Percentiles rank a stretch among this genome's conserved stretches.
phyloP scores from a whole-genome alignment of 768 basidiomycete species.

The Lactarius evosmus region DNA sequence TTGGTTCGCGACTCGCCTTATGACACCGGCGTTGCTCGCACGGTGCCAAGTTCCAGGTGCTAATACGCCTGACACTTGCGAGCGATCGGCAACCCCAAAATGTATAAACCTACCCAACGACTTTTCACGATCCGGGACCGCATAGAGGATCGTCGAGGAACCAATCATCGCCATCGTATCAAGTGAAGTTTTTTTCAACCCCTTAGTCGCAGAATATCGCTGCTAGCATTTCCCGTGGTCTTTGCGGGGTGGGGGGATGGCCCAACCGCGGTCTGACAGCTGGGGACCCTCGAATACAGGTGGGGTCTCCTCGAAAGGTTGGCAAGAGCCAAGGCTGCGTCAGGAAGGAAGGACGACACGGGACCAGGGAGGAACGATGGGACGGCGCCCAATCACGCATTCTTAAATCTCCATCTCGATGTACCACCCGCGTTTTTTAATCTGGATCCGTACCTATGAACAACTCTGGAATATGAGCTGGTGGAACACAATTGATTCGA shows the following conservation, averaged over 20 bases:
- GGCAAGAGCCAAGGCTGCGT: conserved; percentile 6
- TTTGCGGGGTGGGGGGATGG: not conserved
- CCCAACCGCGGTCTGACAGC: not conserved
- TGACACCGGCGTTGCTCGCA: conserved; percentile 9
- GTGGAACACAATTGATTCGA: conserved; percentile 28
- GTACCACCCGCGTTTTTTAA: conserved; percentile 13
- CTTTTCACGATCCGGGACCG: conserved; percentile 19
- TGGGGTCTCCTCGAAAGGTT: too few relatives aligned
- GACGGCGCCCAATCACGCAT: conserved; percentile 23
- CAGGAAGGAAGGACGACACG: conserved; percentile 12
- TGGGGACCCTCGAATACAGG: not conserved
- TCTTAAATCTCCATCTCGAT: conserved; percentile 21
- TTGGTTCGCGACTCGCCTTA: conserved; percentile 8
- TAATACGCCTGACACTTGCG: conserved; percentile 23
- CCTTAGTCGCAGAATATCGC: not conserved
- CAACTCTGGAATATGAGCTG: conserved; percentile 19
- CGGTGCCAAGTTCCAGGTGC: conserved; percentile 25
- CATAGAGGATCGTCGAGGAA: conserved; percentile 23
- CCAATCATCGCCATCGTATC: conserved; percentile 9
- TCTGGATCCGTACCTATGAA: conserved; percentile 23
- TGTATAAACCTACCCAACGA: conserved; percentile 24
- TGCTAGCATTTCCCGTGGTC: not conserved
- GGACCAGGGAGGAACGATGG: conserved; percentile 15
- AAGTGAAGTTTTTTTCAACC: conserved; percentile 22
- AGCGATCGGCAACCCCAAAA: conserved; percentile 28